Percentiles rank a stretch among this genome's conserved stretches.
Evolutionary conservation across 2,329 filamentous ascomycete species (phyloP).

Genomic region (Alternaria gaisen): DNA sequence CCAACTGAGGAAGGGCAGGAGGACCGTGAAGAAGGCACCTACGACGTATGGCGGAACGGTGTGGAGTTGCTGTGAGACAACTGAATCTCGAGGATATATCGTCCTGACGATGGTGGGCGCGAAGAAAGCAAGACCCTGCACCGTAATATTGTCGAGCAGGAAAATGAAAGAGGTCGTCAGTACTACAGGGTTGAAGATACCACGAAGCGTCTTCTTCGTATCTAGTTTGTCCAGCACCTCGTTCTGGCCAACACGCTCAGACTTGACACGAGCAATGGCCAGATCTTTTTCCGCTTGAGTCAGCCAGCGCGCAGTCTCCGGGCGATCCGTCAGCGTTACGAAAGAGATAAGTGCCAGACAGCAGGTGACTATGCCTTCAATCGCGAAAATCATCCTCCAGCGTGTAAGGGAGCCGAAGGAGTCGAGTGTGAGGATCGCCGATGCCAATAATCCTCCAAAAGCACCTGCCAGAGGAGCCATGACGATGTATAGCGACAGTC

Average conservation of each 20-base stretch:
- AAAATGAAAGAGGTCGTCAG: slow-evolving; percentile 67
- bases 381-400: slow-evolving; percentile 77
- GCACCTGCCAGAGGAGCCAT: slow-evolving; percentile 75
- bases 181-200: slow-evolving; percentile 71
- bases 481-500: slow-evolving; percentile 73
- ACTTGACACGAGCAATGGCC: slow-evolving; percentile 72
- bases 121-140: slow-evolving; percentile 76
- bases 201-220: slow-evolving; percentile 65
- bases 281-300: slow-evolving; percentile 71
- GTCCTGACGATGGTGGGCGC: slow-evolving; percentile 73
- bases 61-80: slow-evolving; percentile 72
- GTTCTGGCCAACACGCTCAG: slow-evolving; percentile 70
- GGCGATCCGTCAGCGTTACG: slow-evolving; percentile 72
- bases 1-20: slow-evolving; percentile 70
- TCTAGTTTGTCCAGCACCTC: slow-evolving; percentile 72
- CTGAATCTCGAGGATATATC: slow-evolving; percentile 68
- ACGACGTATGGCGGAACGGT: slow-evolving; percentile 76
- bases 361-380: slow-evolving; percentile 73
- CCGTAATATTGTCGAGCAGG: slow-evolving; percentile 73
- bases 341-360: slow-evolving; percentile 68
- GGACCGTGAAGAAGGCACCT: slow-evolving; percentile 71
- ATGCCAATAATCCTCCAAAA: slow-evolving; percentile 72
- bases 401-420: slow-evolving; percentile 64
- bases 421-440: slow-evolving; percentile 69
- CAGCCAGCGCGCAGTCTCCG: slow-evolving; percentile 73